phyloP scores from a whole-genome alignment of 2,329 filamentous ascomycete genomes.

The Nemania serpens region DNA sequence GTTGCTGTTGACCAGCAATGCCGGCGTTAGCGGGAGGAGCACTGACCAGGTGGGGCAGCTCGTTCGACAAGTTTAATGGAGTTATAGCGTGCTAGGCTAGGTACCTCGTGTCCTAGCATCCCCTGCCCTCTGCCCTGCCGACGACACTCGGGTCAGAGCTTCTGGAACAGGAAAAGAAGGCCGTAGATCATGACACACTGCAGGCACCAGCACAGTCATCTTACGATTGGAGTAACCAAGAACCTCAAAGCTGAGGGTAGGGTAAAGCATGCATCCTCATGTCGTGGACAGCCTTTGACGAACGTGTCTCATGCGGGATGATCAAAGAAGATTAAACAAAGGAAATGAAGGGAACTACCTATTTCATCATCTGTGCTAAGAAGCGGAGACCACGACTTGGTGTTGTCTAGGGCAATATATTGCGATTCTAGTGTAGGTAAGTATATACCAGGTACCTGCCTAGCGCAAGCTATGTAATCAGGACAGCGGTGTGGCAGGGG shows the following conservation, averaged over 20 bases:
- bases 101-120: slow-evolving; percentile 3
- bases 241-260: not conserved
- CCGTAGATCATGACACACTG: slow-evolving; percentile 26
- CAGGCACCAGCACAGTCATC: slow-evolving; percentile 22
- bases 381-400: not conserved
- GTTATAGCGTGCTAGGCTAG: too few species aligned
- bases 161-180: slow-evolving; percentile 35
- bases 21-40: slow-evolving; percentile 5
- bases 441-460: too few species aligned
- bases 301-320: not conserved
- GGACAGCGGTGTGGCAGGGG: not conserved
- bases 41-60: slow-evolving; percentile 25
- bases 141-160: slow-evolving; percentile 28
- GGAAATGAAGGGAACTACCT: not conserved
- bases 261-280: not conserved
- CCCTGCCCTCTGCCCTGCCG: slow-evolving; percentile 20
- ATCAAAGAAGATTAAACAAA: not conserved
- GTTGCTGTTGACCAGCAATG: not conserved
- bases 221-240: not conserved
- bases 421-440: not conserved
- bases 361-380: not conserved
- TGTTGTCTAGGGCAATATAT: not conserved
- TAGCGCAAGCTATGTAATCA: slow-evolving; percentile 2
- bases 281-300: slow-evolving; percentile 1
- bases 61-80: not conserved